Conservation (phyloP, 345 rosid species). For the Ceriops decandra region DNA sequence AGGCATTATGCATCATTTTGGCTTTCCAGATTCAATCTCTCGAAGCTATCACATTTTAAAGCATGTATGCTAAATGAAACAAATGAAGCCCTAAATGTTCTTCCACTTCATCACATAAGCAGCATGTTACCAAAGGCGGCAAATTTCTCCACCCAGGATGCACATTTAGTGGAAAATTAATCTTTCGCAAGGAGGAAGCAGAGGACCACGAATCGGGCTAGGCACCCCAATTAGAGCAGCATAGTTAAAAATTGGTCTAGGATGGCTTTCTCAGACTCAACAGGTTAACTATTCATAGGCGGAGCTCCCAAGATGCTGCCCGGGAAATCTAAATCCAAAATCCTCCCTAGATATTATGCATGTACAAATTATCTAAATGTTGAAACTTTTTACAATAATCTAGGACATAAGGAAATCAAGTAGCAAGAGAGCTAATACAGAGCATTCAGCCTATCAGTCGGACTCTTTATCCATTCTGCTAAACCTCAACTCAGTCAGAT, state of each 20-base stretch:
- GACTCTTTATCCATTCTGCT: background rate
- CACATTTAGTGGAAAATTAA: too few relatives aligned
- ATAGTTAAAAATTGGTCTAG: background rate
- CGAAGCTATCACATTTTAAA: background rate
- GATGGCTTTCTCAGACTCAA: background rate
- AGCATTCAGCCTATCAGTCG: background rate
- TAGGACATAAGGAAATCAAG: background rate
- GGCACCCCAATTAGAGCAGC: background rate
- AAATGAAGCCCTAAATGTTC: background rate
- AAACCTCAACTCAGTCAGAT: constrained; percentile 4
- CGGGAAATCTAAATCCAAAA: background rate
- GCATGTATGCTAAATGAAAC: background rate
- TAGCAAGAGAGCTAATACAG: background rate
- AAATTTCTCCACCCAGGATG: too few relatives aligned
- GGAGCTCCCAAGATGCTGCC: background rate
- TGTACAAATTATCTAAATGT: background rate
- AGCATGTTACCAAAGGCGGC: background rate
- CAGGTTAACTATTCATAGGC: background rate
- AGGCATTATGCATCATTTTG: constrained; percentile 2
- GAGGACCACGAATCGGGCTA: background rate
- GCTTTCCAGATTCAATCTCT: background rate
- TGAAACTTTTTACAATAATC: background rate
- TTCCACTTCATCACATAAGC: background rate
- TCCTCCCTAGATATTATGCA: background rate
- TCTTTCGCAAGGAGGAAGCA: background rate